A percentile compares a stretch with the other conserved stretches of the same genome.
Conservation (phyloP, 805 yeast genomes). For the Sugiyamaella floridensis region DNA sequence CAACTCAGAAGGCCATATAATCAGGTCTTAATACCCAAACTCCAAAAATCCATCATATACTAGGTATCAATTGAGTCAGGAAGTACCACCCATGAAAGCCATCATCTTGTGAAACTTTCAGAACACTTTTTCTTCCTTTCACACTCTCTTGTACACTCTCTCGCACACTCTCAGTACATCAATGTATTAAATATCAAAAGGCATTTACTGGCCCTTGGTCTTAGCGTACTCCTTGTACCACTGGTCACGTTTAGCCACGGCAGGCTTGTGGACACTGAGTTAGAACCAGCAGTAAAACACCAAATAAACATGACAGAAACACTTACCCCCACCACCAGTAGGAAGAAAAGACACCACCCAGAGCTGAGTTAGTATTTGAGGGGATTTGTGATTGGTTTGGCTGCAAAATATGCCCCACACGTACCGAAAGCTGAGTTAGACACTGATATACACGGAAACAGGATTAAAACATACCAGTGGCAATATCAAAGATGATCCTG, state of each 20-base stretch:
- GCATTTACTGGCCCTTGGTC: slow-evolving; percentile 43
- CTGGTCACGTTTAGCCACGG: slow-evolving; percentile 70
- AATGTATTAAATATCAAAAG: not conserved
- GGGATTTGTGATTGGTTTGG: not conserved
- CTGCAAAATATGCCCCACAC: not conserved
- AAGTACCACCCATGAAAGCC: too few species aligned
- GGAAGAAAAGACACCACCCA: slow-evolving; percentile 58
- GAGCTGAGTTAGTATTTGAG: slow-evolving; percentile 21
- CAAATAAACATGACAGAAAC: not conserved
- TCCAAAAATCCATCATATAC: too few species aligned
- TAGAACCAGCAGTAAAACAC: not conserved
- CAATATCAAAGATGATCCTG: slow-evolving; percentile 72
- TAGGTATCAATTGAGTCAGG: too few species aligned
- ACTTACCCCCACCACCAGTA: slow-evolving; percentile 55
- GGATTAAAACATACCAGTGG: slow-evolving; percentile 19
- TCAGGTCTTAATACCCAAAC: too few species aligned
- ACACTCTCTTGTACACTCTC: too few species aligned
- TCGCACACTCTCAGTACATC: not conserved
- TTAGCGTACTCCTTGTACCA: slow-evolving; percentile 76
- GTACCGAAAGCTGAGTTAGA: slow-evolving; percentile 6
- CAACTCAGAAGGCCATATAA: too few species aligned
- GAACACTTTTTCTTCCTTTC: too few species aligned
- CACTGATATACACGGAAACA: not conserved
- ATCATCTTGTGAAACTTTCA: too few species aligned
- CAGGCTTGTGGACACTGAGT: slow-evolving; percentile 59